Conservation (phyloP, 768 basidiomycete species). For the Pisolithus marmoratus region DNA sequence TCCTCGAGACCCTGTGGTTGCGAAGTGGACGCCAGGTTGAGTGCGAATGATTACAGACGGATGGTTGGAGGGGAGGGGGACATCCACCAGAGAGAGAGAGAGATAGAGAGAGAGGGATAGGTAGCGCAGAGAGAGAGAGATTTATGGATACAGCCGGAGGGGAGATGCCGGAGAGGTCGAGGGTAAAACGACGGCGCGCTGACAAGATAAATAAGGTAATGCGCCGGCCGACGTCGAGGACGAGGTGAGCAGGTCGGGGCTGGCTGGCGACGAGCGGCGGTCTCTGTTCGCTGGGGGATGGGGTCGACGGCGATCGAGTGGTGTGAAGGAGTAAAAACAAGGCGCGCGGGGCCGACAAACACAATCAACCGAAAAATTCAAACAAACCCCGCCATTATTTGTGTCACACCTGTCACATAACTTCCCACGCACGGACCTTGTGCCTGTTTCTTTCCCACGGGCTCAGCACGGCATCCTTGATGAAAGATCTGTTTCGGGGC, state of each 20-base stretch:
- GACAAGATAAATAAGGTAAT: conserved; percentile 16
- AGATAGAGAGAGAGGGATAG: conserved; percentile 27
- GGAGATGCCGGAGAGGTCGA: conserved; percentile 22
- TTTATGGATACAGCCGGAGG: conserved; percentile 41
- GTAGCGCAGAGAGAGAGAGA: conserved; percentile 23
- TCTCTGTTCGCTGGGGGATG: conserved; percentile 39
- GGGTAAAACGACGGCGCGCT: conserved; percentile 22
- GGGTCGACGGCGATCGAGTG: conserved; percentile 45
- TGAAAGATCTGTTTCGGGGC: not conserved
- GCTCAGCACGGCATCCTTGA: conserved; percentile 1
- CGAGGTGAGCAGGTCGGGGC: conserved; percentile 22
- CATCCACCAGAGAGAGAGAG: conserved; percentile 38
- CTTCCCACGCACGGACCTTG: conserved; percentile 44
- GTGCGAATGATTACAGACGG: conserved; percentile 24
- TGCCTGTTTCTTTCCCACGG: conserved; percentile 31
- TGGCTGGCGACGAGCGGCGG: conserved; percentile 36
- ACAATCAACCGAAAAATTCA: conserved; percentile 34
- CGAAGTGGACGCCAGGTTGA: conserved; percentile 49
- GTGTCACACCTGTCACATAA: conserved; percentile 28
- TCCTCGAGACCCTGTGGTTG: conserved; percentile 41
- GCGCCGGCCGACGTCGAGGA: conserved; percentile 14
- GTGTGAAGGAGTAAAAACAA: conserved; percentile 38
- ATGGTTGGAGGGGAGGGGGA: conserved; percentile 27
- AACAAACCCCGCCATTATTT: conserved; percentile 36
- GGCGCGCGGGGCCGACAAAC: conserved; percentile 40